Evolutionary conservation across 805 yeast species (phyloP), one percentile per base, ranked within the genome.

Genomic region (Tetrapisispora iriomotensis): DNA sequence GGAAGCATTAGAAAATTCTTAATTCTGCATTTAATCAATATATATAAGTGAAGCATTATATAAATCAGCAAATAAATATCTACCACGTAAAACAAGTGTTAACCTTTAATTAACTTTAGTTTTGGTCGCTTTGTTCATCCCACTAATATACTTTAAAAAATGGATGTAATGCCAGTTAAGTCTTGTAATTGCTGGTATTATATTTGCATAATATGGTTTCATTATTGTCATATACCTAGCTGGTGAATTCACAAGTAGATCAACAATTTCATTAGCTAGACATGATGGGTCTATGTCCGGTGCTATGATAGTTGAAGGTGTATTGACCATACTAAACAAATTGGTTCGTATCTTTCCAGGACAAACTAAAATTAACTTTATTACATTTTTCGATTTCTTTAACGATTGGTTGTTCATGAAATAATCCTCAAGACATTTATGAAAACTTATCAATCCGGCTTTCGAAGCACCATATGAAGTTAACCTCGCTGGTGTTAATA

Each of bases 391-490:
- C 6, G 13, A 13, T 15, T 18, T 14, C 4, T 14, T 15, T 5
- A 10, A 8, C 13, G 74, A 61, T 15, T 51, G 53, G 6, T 22
- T 33, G 18, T 0, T 73, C 68, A 0, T 81, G 79, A 32, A 22
- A 10, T 30, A 13, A 13, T 9, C n/a, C 0, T 82, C 74, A 26
- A 90, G 62, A 1, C 90, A 77, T 55, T 84, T 94, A 56, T 88
- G 96, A 30, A 87, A 62, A 0, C 90, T 87, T 38, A 90, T 75
- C 22, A 85, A 60, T 0, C 94, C 96, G 0, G 94, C 79, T 56
- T 90, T 90, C 13, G 94, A 74, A 0, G 96, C 95, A 0, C 95
- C 95, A 54, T 90, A 90, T 0, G 82, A 82, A 39, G 76, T 66
- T 41, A 85, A 66, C 18, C 81, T 67, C 8, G 94, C 88, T 0